Conservation (phyloP, 2,329 filamentous ascomycete genomes). For the Aureobasidium mangrovei region DNA sequence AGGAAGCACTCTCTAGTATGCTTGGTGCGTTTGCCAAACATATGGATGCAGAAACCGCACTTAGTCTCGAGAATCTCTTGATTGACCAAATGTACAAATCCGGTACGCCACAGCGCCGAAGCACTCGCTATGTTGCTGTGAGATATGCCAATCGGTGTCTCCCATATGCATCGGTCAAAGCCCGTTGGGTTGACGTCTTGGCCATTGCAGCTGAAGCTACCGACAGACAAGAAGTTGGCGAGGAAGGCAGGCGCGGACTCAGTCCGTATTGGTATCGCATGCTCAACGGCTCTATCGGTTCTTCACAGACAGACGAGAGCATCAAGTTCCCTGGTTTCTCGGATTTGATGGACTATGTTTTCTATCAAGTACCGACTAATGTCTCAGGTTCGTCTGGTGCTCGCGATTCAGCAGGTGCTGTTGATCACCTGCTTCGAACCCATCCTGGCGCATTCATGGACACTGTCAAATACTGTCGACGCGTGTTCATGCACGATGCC, state of each 20-base stretch:
- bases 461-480: conserved; percentile 61
- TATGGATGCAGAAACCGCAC: conserved; percentile 34
- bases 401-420: not conserved
- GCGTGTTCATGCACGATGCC: conserved; percentile 52
- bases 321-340: conserved; percentile 36
- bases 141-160: conserved; percentile 88
- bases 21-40: conserved; percentile 48
- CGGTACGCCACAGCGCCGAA: conserved; percentile 39
- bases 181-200: conserved; percentile 80
- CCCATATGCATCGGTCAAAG: conserved; percentile 67
- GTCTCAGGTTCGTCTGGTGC: not conserved
- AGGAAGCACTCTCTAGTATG: conserved; percentile 76
- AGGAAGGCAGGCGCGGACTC: conserved; percentile 82
- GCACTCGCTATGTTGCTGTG: conserved; percentile 70
- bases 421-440: conserved; percentile 3
- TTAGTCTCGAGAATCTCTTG: conserved; percentile 48
- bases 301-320: conserved; percentile 21
- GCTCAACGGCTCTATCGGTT: conserved; percentile 40
- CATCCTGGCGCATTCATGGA: conserved; percentile 50
- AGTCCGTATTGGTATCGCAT: conserved; percentile 67
- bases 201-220: conserved; percentile 59
- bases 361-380: conserved; percentile 9
- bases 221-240: conserved; percentile 72
- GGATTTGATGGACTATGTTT: conserved; percentile 28
- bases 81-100: conserved; percentile 47